Evolutionary conservation across 2,329 filamentous ascomycete species (phyloP).

Genomic region (Claviceps digitariae): DNA sequence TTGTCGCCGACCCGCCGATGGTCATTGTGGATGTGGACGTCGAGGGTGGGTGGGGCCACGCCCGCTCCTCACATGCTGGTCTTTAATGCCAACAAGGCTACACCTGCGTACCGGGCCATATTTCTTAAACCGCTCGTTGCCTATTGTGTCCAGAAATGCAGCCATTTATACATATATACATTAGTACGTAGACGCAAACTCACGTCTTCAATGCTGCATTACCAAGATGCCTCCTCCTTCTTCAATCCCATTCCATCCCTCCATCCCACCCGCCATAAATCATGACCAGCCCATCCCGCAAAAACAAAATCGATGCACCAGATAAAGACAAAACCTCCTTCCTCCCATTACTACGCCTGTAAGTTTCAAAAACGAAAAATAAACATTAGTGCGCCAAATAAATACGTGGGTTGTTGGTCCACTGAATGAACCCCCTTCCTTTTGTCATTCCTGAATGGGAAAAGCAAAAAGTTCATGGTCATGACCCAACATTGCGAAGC

Average conservation of each 20-base stretch:
- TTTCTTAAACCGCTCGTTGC: no score
- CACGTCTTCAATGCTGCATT: no score
- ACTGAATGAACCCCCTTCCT: background rate
- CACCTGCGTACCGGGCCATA: no score
- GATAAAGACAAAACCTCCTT: background rate
- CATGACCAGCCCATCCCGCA: background rate
- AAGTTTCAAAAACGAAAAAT: background rate
- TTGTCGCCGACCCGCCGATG: conserved; percentile 19
- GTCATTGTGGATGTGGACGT: background rate
- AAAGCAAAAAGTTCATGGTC: background rate
- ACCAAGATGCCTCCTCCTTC: background rate
- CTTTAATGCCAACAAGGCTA: no score
- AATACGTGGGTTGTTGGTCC: no score
- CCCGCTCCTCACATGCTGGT: no score
- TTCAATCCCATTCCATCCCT: background rate
- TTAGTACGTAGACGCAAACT: background rate
- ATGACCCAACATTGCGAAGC: background rate
- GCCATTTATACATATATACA: no score
- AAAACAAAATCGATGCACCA: background rate
- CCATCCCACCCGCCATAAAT: no score
- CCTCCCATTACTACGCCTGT: background rate
- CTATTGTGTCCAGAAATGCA: no score
- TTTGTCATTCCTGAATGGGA: background rate
- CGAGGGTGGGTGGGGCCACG: background rate
- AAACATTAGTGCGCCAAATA: no score